These are phyloP conservation scores for Oryza nivara DNA, from an alignment of 176 grass and related monocot species.

Conservation along the genomic window DNA sequence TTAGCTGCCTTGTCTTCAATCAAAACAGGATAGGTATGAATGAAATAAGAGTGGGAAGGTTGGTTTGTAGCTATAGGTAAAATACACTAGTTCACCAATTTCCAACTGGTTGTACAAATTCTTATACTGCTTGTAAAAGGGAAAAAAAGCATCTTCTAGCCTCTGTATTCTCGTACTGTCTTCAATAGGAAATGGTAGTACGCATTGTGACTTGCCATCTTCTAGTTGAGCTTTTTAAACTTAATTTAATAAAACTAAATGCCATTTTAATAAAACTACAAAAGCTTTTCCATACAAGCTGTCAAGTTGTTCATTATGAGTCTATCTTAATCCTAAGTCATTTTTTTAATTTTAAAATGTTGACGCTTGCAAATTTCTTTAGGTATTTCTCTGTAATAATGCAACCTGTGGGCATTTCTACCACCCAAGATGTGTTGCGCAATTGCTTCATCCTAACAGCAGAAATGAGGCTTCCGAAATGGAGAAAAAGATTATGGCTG, in stretches of 20 bases:
- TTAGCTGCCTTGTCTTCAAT: background rate
- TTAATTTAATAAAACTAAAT: background rate
- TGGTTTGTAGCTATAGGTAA: background rate
- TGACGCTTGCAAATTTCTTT: background rate
- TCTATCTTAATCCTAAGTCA: background rate
- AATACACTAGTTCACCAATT: background rate
- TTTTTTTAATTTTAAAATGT: background rate
- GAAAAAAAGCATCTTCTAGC: background rate
- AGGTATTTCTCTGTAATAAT: constrained; percentile 79
- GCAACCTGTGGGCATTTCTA: constrained; percentile 84
- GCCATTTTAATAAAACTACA: background rate
- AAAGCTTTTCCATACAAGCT: background rate
- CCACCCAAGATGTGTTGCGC: constrained; percentile 70
- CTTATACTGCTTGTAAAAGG: background rate
- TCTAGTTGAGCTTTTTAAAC: constrained; percentile 1
- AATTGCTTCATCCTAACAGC: constrained; percentile 46
- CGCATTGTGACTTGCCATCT: constrained; percentile 1
- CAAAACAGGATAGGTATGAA: background rate
- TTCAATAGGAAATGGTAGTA: background rate
- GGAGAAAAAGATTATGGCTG: constrained; percentile 56
- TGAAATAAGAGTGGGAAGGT: background rate
- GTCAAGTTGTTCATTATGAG: constrained; percentile 15
- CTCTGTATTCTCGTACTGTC: background rate
- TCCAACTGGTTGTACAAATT: background rate
- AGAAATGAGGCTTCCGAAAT: constrained; percentile 49